Base-by-base conservation (phyloP, 1,284 basidiomycete genomes). In the Tilletia setariae region DNA sequence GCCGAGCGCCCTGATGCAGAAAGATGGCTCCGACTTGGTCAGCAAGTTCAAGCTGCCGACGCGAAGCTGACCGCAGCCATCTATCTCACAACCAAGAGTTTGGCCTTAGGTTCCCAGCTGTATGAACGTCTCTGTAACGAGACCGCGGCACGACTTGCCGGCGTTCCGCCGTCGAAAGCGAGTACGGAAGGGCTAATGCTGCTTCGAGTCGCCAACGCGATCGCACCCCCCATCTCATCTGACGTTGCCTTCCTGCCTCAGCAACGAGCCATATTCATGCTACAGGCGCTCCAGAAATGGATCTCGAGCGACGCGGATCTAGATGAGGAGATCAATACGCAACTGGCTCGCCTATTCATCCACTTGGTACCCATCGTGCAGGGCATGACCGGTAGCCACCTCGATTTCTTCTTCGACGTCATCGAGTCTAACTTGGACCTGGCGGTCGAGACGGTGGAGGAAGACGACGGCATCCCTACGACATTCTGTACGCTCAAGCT, bases 361-460 rank as follows among this genome's bases (percentile, higher is more conserved):
- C 86, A 91, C 68, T 85, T 98, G 1, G 90, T 89, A 1, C 93
- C 95, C 0, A 91, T 98, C 63, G 84, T 98, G 65, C 94, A 98
- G 82, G 91, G 89, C 76, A 86, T 97, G 0, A 85, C 88, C 3
- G 96, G 96, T 0, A 86, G 87, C 0, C 96, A 98, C 82, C 95
- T 95, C 92, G 91, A 93, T 65, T 87, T 94, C 61, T 89, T 96
- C 19, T 94, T 93, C 79, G 94, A 98, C 80, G 83, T 97, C 6
- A 83, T 96, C 23, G 93, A 96, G 82, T 90, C 87, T 66, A 93
- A 92, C 73, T 85, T 98, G 0, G 93, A 95, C 70, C 85, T 82
- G 89, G 87, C 86, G 63, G 87, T 61, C 30, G 56, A 61, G 1
- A 32, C 88, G 0, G 84, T 93, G 21, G 84, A 85, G 8, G 89